These are phyloP conservation scores for Cyclostephanos invisitatus DNA, from an alignment of 108 stramenopile species.

Conservation along the genomic window DNA sequence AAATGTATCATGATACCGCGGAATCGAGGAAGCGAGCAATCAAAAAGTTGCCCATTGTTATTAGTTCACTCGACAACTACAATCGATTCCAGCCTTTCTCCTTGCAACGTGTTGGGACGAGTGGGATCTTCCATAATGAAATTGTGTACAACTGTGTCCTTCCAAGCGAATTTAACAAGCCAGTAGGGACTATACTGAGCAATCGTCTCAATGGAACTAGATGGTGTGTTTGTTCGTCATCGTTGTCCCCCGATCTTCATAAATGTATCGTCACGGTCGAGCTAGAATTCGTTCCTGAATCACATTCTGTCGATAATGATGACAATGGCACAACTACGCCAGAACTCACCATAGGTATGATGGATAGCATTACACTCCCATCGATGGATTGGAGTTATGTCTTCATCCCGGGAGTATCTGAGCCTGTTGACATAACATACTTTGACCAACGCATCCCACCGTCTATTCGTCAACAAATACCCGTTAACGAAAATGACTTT, in stretches of 20 bases:
- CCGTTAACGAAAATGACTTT: background rate
- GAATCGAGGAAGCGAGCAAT: no score
- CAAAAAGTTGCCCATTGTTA: no score
- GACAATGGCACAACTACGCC: no score
- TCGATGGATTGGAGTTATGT: background rate
- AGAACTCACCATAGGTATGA: no score
- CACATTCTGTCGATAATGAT: no score
- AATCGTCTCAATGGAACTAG: background rate
- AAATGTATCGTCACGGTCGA: no score
- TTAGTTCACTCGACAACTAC: background rate
- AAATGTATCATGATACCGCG: background rate
- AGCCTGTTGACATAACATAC: background rate
- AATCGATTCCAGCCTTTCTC: slow-evolving; percentile 2
- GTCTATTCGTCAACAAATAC: background rate
- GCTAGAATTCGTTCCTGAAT: no score
- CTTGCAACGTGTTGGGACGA: background rate
- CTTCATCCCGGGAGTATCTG: background rate
- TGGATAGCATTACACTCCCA: background rate
- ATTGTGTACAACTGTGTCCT: background rate
- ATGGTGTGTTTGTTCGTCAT: background rate
- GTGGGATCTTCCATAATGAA: background rate
- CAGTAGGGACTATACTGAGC: background rate
- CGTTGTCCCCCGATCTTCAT: background rate
- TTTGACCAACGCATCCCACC: background rate
- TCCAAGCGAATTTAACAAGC: background rate